phyloP scores from a whole-genome alignment of 768 basidiomycete species.

The Boletus edulis region DNA sequence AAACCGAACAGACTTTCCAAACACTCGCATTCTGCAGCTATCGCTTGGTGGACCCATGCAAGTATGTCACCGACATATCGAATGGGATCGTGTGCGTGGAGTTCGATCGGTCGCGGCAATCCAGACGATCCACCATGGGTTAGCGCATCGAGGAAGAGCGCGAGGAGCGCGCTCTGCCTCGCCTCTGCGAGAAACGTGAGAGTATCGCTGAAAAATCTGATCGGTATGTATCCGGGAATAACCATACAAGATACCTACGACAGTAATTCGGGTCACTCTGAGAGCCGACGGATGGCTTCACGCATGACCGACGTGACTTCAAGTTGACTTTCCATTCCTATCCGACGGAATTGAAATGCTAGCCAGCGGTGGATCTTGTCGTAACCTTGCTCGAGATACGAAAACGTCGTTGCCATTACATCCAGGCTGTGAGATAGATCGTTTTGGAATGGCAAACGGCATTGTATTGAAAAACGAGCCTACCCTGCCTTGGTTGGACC shows the following conservation, averaged over 20 bases:
- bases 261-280: conserved; percentile 74
- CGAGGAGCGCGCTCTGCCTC: conserved; percentile 75
- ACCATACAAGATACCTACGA: conserved; percentile 17
- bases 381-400: conserved; percentile 85
- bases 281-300: conserved; percentile 72
- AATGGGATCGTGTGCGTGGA: conserved; percentile 96
- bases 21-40: conserved; percentile 94
- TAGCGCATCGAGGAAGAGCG: conserved; percentile 79
- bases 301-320: conserved; percentile 65
- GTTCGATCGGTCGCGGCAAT: conserved; percentile 88
- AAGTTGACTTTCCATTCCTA: conserved; percentile 69
- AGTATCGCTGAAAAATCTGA: conserved; percentile 55
- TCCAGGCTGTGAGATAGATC: conserved; percentile 56
- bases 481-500: conserved; percentile 78
- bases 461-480: conserved; percentile 8
- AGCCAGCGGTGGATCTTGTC: conserved; percentile 87
- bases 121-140: conserved; percentile 86
- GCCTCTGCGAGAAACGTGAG: conserved; percentile 75
- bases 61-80: conserved; percentile 98
- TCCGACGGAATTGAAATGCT: conserved; percentile 78
- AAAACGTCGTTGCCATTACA: conserved; percentile 81
- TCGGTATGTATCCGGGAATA: neutral
- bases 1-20: conserved; percentile 84
- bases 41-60: conserved; percentile 96
- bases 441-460: no score